phyloP scores from a whole-genome alignment of 306 rosid genomes.

The Cucumis hystrix region DNA sequence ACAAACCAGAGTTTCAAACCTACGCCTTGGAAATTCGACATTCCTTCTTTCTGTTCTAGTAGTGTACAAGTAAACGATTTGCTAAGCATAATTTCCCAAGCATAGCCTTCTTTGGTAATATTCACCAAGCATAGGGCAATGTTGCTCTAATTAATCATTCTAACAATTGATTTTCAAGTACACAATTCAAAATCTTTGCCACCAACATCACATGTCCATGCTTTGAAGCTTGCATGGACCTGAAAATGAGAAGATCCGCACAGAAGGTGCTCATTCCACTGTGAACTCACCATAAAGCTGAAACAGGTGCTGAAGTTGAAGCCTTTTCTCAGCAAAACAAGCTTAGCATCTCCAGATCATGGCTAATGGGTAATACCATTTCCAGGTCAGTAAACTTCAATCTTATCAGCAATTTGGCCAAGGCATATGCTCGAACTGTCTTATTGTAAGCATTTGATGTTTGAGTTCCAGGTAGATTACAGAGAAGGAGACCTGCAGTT shows the following conservation, averaged over 20 bases:
- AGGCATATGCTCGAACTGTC: not conserved
- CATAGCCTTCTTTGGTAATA: not conserved
- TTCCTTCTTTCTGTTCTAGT: not conserved
- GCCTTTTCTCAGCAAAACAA: not conserved
- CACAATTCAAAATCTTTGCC: not conserved
- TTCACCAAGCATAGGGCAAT: not conserved
- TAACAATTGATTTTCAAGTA: not conserved
- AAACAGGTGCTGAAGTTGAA: not conserved
- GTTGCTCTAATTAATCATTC: not conserved
- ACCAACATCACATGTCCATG: not conserved
- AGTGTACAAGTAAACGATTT: not conserved
- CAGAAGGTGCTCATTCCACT: not conserved
- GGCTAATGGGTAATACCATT: not conserved
- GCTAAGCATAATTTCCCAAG: not conserved
- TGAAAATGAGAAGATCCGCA: not conserved
- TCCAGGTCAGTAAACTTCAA: not conserved
- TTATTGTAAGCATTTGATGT: not conserved
- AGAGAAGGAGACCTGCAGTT: not conserved
- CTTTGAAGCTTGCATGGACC: not conserved
- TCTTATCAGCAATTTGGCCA: not conserved
- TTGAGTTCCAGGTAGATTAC: not conserved
- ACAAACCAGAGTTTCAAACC: no score
- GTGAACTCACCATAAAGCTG: not conserved
- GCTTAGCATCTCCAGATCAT: not conserved
- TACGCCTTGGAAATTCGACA: no score